Evolutionary conservation across 768 basidiomycete genomes (phyloP).

Genomic region (Galerina sulciceps): DNA sequence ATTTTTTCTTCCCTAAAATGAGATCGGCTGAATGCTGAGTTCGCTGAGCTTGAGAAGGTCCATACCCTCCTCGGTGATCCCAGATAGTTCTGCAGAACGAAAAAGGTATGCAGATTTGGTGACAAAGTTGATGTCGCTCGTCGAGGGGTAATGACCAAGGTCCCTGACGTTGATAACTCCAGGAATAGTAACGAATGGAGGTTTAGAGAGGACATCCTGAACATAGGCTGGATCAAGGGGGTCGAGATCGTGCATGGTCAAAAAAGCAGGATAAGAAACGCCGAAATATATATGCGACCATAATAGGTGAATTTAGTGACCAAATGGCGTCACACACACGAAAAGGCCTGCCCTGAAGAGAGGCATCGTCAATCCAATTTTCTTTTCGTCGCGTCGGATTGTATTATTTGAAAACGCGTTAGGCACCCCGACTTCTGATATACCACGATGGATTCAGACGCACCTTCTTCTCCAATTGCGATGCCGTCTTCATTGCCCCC

Average conservation of each 20-base stretch:
- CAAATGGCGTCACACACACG: constrained; percentile 34
- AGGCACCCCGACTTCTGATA: background rate
- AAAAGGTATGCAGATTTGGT: constrained; percentile 63
- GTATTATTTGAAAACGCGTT: constrained; percentile 15
- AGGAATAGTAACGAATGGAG: constrained; percentile 71
- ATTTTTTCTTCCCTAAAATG: constrained; percentile 54
- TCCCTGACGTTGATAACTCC: constrained; percentile 81
- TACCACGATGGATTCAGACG: constrained; percentile 57
- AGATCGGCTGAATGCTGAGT: background rate
- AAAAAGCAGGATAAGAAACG: constrained; percentile 10
- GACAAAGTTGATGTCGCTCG: constrained; percentile 46
- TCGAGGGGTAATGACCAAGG: constrained; percentile 65
- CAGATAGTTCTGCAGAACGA: constrained; percentile 75
- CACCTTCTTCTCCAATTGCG: constrained; percentile 55
- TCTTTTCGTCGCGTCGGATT: constrained; percentile 35
- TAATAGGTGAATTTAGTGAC: constrained; percentile 15
- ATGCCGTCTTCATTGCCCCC: constrained; percentile 56
- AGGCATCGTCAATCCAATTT: constrained; percentile 31
- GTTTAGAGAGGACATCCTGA: constrained; percentile 61
- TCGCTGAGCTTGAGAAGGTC: background rate
- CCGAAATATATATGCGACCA: background rate
- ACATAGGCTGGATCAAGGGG: constrained; percentile 73
- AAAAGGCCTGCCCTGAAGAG: constrained; percentile 43
- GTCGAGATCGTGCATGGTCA: constrained; percentile 53
- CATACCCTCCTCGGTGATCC: constrained; percentile 73